A percentile compares a stretch with the other conserved stretches of the same genome.
Evolutionary conservation across 2,329 filamentous ascomycete genomes (phyloP).

Genomic region (Epichloe typhina): DNA sequence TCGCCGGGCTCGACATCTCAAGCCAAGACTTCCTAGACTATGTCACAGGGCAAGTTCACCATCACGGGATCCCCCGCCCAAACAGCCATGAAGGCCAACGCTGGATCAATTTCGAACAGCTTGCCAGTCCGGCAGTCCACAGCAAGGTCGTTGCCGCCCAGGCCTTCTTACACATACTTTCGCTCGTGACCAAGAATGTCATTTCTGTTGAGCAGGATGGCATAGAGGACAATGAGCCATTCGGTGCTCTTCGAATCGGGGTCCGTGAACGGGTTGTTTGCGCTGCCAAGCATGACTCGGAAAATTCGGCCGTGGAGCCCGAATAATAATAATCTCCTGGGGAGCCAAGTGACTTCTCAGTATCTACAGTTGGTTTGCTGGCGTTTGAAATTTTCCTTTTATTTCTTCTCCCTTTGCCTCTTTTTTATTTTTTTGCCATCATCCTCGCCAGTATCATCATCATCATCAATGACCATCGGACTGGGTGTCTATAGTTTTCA

Average conservation of each 20-base stretch:
- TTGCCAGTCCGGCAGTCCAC: constrained; percentile 45
- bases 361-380: not conserved
- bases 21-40: constrained; percentile 33
- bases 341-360: not conserved
- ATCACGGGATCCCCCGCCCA: constrained; percentile 19
- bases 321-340: not conserved
- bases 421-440: not conserved
- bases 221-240: constrained; percentile 22
- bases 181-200: constrained; percentile 52
- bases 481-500: too few species aligned
- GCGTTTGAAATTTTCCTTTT: not conserved
- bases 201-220: constrained; percentile 49
- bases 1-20: constrained; percentile 28
- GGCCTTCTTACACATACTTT: constrained; percentile 62
- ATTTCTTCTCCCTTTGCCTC: not conserved
- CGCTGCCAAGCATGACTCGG: too few species aligned
- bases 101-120: constrained; percentile 53
- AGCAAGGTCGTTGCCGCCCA: constrained; percentile 56
- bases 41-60: constrained; percentile 22
- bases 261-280: not conserved
- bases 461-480: not conserved
- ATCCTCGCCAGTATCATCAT: not conserved
- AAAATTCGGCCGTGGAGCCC: too few species aligned
- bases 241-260: constrained; percentile 27
- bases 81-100: constrained; percentile 18